phyloP scores from a whole-genome alignment of 305 asterid species.

The Fraxinus albicans region DNA sequence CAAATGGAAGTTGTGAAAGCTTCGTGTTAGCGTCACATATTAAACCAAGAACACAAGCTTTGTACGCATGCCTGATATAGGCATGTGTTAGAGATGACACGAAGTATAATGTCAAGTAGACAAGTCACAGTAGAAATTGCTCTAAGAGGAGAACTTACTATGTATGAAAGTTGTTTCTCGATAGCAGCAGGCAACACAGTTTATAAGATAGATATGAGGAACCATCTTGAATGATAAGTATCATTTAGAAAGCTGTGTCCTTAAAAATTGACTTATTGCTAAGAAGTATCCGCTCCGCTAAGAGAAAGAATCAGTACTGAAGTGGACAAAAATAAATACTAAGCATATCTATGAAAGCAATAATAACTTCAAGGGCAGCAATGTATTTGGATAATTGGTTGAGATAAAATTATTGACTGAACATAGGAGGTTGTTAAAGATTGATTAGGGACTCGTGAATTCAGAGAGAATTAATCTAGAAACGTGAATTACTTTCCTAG shows the following conservation, averaged over 20 bases:
- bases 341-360: background rate
- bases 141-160: background rate
- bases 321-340: background rate
- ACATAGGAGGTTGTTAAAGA: background rate
- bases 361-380: background rate
- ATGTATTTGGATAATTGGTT: background rate
- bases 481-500: background rate
- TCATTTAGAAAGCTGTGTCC: background rate
- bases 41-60: background rate
- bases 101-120: background rate
- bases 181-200: background rate
- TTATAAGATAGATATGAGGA: background rate
- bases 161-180: background rate
- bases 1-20: background rate
- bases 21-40: background rate
- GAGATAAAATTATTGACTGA: background rate
- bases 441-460: background rate
- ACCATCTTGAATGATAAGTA: background rate
- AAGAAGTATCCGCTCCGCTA: background rate
- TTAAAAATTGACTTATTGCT: background rate
- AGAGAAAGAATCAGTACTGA: background rate
- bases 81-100: background rate
- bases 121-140: background rate
- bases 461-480: background rate
- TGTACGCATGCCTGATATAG: background rate